Conservation (phyloP, 1,284 basidiomycete species). For the Schizopora paradoxa region DNA sequence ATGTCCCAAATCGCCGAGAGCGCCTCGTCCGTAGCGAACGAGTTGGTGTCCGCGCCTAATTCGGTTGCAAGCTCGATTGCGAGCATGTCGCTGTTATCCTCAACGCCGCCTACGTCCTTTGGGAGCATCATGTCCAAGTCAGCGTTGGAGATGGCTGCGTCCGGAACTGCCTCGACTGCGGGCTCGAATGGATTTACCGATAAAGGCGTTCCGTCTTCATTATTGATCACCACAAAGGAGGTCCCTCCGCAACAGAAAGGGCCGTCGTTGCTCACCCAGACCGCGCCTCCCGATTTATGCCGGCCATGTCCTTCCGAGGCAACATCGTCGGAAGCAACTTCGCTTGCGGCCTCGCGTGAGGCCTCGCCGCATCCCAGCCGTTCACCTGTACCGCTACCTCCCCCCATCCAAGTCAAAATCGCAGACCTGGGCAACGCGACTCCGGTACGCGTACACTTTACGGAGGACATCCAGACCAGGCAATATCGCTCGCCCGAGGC, state of each 20-base stretch:
- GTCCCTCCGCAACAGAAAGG: conserved; percentile 23
- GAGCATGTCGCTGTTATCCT: conserved; percentile 21
- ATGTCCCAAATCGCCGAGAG: conserved; percentile 25
- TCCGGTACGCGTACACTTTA: conserved; percentile 77
- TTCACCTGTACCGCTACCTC: conserved; percentile 23
- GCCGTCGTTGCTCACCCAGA: conserved; percentile 64
- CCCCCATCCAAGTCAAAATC: conserved; percentile 81
- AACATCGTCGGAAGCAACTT: conserved; percentile 10
- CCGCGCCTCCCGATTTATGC: conserved; percentile 40
- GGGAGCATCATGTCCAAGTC: conserved; percentile 28
- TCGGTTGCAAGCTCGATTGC: conserved; percentile 21
- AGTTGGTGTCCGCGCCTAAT: conserved; percentile 9
- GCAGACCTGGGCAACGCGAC: conserved; percentile 89
- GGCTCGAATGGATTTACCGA: not conserved
- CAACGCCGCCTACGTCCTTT: conserved; percentile 30
- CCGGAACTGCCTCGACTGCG: not conserved
- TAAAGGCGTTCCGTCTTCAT: conserved; percentile 5
- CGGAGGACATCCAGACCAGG: conserved; percentile 91
- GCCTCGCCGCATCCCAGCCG: conserved; percentile 20
- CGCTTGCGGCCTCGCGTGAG: conserved; percentile 8
- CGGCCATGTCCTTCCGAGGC: conserved; percentile 27
- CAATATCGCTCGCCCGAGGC: conserved; percentile 92
- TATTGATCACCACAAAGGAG: conserved; percentile 16
- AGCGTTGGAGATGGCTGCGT: conserved; percentile 3
- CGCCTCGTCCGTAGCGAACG: not conserved